Evolutionary conservation across 257 asterid species (phyloP), one percentile per base, ranked within the genome.

Genomic region (Ajuga chamaepitys): DNA sequence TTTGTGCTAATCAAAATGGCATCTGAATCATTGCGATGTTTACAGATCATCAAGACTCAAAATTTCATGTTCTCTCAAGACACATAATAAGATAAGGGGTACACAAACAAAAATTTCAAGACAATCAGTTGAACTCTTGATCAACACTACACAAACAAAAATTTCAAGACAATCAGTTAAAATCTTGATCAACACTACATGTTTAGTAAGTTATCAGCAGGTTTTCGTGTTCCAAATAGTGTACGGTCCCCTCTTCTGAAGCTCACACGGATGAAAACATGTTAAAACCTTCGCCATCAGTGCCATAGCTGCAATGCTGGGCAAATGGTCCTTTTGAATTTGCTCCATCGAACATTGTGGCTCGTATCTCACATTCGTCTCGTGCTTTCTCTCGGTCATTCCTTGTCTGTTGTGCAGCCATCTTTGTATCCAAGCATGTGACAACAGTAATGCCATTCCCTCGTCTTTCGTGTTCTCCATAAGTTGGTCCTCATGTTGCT

Each of bases 281-380:
- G 67, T 70, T 82, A 85, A 62, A 35, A 86, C 89, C 80, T 79
- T 86, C 42, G 83, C 87, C 95, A 87, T 75, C 53, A 85, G 71
- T 18, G 97, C 97, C 95, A 89, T 85, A 16, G 95, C 95, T 37
- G 83, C 94, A 55, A 83, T 68, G 84, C 97, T 83, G 3, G 97
- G 95, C 50, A 82, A 71, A 67, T 83, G 86, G 75, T 70, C 78
- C 72, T 78, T 80, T 57, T 72, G 74, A 24, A 67, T 22, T 25
- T 75, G 52, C 38, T 74, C 69, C 21, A 50, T n/a, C 13, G 86
- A 77, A 57, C 74, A 70, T 51, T 54, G 76, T 13, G 81, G 85
- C 46, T 77, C 82, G 76, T 75, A 79, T 45, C 62, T 45, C 4
- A 68, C 79, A 17, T 47, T 57, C 2, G 52, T 69, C 63, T 72